Evolutionary conservation across 2,329 filamentous ascomycete species (phyloP).

Genomic region (Talaromyces sp.): DNA sequence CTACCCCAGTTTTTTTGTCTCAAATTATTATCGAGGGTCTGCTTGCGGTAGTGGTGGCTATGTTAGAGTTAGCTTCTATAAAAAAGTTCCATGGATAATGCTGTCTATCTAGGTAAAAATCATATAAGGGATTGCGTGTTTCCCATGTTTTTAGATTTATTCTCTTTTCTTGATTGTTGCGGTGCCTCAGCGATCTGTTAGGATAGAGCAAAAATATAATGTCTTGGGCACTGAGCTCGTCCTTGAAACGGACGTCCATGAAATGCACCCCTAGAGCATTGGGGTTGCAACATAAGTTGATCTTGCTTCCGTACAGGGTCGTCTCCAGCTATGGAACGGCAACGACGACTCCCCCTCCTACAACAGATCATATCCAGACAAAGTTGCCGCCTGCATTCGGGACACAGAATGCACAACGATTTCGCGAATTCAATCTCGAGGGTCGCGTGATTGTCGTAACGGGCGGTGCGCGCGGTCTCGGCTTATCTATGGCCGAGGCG

Average conservation of each 20-base stretch:
- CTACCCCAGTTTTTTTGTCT: neutral
- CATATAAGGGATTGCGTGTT: neutral
- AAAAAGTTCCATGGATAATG: neutral
- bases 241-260: neutral
- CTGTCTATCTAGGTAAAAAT: neutral
- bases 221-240: neutral
- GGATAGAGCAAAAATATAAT: neutral
- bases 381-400: slow-evolving; percentile 27
- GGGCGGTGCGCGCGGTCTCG: slow-evolving; percentile 44
- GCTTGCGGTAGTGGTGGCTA: neutral
- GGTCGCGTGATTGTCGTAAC: slow-evolving; percentile 43
- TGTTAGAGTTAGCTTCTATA: neutral
- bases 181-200: neutral
- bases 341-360: neutral
- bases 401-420: slow-evolving; percentile 30
- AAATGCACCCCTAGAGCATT: neutral
- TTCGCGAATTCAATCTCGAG: slow-evolving; percentile 43
- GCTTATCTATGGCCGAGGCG: slow-evolving; percentile 46
- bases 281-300: neutral
- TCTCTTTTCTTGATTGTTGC: neutral
- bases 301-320: neutral
- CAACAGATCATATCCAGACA: slow-evolving; percentile 31
- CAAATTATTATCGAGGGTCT: neutral
- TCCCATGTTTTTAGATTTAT: neutral
- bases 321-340: neutral